Evolutionary conservation across 2,329 filamentous ascomycete species (phyloP), one percentile per base, ranked within the genome.

Genomic region (Teratosphaeria nubilosa): DNA sequence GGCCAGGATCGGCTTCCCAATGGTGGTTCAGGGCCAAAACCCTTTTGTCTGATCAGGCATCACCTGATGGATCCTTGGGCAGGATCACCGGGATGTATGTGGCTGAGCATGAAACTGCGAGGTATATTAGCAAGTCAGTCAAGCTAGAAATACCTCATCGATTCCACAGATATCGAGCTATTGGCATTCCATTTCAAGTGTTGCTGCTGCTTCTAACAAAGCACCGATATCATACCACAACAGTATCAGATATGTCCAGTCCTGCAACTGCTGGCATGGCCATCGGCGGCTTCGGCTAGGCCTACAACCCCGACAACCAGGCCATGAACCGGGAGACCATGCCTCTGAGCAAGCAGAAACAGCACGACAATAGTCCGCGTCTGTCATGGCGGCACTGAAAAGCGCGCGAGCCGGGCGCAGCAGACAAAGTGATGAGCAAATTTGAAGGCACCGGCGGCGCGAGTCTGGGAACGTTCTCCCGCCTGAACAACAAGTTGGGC

Each of bases 351-450:
- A 64, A 56, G 66, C 66, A 1, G 62, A 62, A 27, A 60, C 61
- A 9, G 67, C 67, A 5, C 58, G 67, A 25, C 56, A 56, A 2
- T 63, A 60, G 50, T 56, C 63, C 13, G 62, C 60, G 5, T 62
- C 64, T 53, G 58, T 68, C 58, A 69, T 68, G 63, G 64, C 60
- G 16, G 64, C 65, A 14, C 48, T 68, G 53, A 65, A 60, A 55
- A 63, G 59, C n/a, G 64, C n/a, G 64, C 45, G 63, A 67, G 31
- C 59, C 59, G 5, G 65, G 65, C 11, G 66, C 62, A 9, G 67
- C 67, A 24, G 63, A 66, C 53, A 57, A 55, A n/a, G 10, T 63
- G 16, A 65, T 68, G 65, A 59, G 62, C 22, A 54, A 58, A 14
- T 34, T 13, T 7, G 24, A 30, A 53, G 25, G 31, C 25, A 30